phyloP scores from a whole-genome alignment of 2,329 filamentous ascomycete species.

The Arthroderma uncinatum region DNA sequence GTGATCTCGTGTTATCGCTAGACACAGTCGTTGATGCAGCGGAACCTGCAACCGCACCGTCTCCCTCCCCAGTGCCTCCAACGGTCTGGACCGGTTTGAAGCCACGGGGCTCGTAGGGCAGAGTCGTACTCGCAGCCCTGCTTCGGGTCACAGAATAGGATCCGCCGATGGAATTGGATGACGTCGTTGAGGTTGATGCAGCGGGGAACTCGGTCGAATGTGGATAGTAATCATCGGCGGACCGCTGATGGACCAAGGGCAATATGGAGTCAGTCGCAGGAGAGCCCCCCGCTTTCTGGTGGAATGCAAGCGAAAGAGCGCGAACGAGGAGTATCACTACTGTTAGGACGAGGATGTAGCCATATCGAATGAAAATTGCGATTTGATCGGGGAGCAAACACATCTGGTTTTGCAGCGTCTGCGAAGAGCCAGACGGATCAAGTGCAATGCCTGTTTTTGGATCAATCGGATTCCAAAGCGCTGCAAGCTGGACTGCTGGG shows the following conservation, averaged over 20 bases:
- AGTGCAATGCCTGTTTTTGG: slow-evolving; percentile 29
- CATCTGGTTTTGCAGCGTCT: slow-evolving; percentile 74
- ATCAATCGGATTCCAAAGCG: slow-evolving; percentile 84
- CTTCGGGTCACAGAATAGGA: neutral
- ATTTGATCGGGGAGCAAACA: slow-evolving; percentile 86
- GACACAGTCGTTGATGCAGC: slow-evolving; percentile 14
- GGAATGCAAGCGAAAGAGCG: slow-evolving; percentile 28
- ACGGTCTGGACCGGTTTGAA: slow-evolving; percentile 10
- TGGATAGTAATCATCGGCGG: slow-evolving; percentile 18
- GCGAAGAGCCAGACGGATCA: slow-evolving; percentile 15
- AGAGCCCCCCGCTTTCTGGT: slow-evolving; percentile 14
- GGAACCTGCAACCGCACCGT: neutral
- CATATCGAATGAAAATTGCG: slow-evolving; percentile 71
- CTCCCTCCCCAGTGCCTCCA: slow-evolving; percentile 4
- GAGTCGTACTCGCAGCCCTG: neutral
- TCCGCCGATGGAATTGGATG: slow-evolving; percentile 7
- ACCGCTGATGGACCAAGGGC: slow-evolving; percentile 21
- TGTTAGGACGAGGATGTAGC: slow-evolving; percentile 47
- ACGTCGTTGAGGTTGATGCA: slow-evolving; percentile 7
- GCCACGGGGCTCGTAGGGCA: slow-evolving; percentile 5
- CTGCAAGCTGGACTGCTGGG: slow-evolving; percentile 79
- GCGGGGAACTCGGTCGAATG: slow-evolving; percentile 15
- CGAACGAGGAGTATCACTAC: slow-evolving; percentile 38
- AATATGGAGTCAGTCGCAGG: slow-evolving; percentile 18
- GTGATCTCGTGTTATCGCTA: slow-evolving; percentile 32